Evolutionary conservation across 139 green algal genomes (phyloP).

Genomic region (Spirogloea muscicola): DNA sequence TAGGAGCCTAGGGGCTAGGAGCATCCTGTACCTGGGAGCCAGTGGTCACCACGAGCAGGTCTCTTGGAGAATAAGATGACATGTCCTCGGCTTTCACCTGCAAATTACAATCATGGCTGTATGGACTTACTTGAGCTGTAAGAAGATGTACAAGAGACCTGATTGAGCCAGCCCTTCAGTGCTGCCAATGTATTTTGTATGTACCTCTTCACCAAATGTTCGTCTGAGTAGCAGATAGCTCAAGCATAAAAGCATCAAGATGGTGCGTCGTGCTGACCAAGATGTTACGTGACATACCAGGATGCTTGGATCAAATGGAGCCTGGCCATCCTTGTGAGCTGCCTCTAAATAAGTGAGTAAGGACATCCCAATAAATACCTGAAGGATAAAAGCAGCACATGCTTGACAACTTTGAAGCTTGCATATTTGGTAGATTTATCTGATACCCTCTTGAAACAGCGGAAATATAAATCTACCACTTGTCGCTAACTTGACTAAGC

Average conservation of each 20-base stretch:
- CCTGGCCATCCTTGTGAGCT: constrained; percentile 65
- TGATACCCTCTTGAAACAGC: neutral
- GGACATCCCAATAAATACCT: constrained; percentile 85
- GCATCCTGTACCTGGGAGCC: constrained; percentile 53
- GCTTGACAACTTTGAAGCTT: neutral
- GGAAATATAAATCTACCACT: neutral
- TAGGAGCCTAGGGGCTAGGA: neutral
- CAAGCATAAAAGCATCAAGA: too few species aligned
- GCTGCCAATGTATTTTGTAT: too few species aligned
- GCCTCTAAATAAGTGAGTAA: constrained; percentile 93
- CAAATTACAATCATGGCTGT: too few species aligned
- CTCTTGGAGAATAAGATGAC: constrained; percentile 70
- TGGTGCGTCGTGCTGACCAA: too few species aligned
- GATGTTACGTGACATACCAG: too few species aligned
- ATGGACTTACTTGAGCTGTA: too few species aligned
- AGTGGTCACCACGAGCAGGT: constrained; percentile 79
- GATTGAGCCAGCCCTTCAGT: too few species aligned
- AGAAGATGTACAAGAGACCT: too few species aligned
- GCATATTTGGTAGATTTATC: neutral
- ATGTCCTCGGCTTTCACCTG: constrained; percentile 60
- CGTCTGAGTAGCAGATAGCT: too few species aligned
- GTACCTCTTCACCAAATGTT: too few species aligned
- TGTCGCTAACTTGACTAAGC: neutral
- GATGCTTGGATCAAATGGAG: constrained; percentile 70
- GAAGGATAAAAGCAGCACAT: neutral